Evolutionary conservation across 192 early-diverging fungal genomes (phyloP).

Genomic region (Entomortierella lignicola): DNA sequence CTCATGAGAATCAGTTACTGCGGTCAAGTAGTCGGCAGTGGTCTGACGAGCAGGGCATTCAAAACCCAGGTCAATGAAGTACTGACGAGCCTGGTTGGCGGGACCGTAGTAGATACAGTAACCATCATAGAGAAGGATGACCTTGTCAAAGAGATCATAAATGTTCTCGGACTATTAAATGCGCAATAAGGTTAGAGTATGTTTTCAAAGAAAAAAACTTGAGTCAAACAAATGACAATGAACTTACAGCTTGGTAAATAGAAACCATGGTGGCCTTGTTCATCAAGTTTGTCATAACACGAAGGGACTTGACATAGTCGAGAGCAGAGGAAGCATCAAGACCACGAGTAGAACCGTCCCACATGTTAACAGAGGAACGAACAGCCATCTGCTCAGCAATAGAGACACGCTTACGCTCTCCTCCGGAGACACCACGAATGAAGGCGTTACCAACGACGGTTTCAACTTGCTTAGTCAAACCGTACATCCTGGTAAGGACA

Average conservation of each 20-base stretch:
- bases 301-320: slow-evolving; percentile 82
- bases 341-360: slow-evolving; percentile 82
- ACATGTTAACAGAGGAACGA: slow-evolving; percentile 64
- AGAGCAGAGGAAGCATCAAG: slow-evolving; percentile 87
- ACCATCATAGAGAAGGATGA: slow-evolving; percentile 74
- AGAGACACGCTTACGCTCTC: slow-evolving; percentile 81
- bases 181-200: background rate
- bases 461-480: slow-evolving; percentile 72
- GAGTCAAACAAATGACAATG: slow-evolving; percentile 21
- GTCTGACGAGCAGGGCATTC: slow-evolving; percentile 73
- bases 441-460: slow-evolving; percentile 82
- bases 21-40: slow-evolving; percentile 79
- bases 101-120: slow-evolving; percentile 79
- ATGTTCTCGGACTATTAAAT: slow-evolving; percentile 72
- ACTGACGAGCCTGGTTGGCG: slow-evolving; percentile 63
- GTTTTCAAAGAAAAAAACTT: background rate
- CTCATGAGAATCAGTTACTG: slow-evolving; percentile 71
- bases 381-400: slow-evolving; percentile 82
- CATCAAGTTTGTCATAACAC: slow-evolving; percentile 78
- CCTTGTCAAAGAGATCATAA: slow-evolving; percentile 78
- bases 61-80: slow-evolving; percentile 73
- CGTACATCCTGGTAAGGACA: slow-evolving; percentile 69
- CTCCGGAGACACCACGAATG: slow-evolving; percentile 80
- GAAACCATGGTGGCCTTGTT: slow-evolving; percentile 73
- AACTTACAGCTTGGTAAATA: slow-evolving; percentile 81